Base-by-base conservation (phyloP, 257 asterid genomes). In the Henckelia pumila region DNA sequence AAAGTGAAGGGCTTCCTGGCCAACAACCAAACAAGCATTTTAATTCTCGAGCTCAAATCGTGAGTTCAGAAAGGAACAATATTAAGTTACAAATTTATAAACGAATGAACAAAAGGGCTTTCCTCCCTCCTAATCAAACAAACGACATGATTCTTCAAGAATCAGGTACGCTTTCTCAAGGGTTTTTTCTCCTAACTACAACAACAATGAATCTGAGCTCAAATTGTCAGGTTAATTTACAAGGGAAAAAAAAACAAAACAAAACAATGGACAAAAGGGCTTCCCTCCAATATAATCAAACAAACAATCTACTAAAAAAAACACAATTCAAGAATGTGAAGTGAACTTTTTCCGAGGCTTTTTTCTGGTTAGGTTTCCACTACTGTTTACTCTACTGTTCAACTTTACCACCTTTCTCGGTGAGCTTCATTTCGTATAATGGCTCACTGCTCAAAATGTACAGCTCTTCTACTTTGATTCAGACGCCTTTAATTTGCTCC, bases 391-490 rank as follows among this genome's bases (percentile, higher is more conserved):
- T 35, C 14, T 35, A 35, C 14, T 40, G 17, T 40, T 40, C 50
- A 40, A 40, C 50, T 40, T 40, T 40, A 40, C 50, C 50, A 40
- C 50, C 50, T 40, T 40, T 40, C 50, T 40, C 19, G 17, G n/a
- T 40, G 50, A 40, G 50, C 50, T 40, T 40, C 50, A 40, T 40
- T 35, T 14, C 50, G 3, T 40, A 11, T n/a, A 47, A 47, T 5
- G 55, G 55, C 55, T 47, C 55, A 47, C 55, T 47, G 55, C 55
- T 47, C 55, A 47, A 47, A 47, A 47, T 47, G 55, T 47, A 47
- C 20, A 47, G 21, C 6, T 47, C 5, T 17, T 47, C 5, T 35
- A 35, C 44, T 35, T 35, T 9, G 44, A 35, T 35, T 35, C 14
- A 14, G 44, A 35, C 44, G 44, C 44, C 44, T 35, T 17, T 14